Evolutionary conservation across 306 rosid species (phyloP).

Genomic region (Neltuma alba): DNA sequence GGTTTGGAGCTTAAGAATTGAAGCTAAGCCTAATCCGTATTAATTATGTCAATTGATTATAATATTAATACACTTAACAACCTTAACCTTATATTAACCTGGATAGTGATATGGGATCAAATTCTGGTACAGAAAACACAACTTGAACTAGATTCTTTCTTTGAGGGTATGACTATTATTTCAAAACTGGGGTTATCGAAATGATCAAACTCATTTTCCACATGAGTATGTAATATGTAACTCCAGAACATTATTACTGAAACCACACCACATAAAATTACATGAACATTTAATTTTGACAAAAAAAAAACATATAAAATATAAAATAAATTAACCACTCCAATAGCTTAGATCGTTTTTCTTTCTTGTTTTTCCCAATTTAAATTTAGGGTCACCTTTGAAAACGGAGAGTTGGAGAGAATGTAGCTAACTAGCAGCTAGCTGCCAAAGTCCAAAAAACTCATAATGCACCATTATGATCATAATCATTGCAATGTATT

Average conservation of each 20-base stretch:
- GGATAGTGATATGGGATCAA: slow-evolving; percentile 42
- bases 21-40: neutral
- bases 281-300: neutral
- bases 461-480: slow-evolving; percentile 12
- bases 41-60: slow-evolving; percentile 23
- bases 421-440: no score
- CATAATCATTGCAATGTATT: slow-evolving; percentile 18
- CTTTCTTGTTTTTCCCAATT: neutral
- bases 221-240: neutral
- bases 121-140: slow-evolving; percentile 41
- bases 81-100: neutral
- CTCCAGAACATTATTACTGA: neutral
- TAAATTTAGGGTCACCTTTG: neutral
- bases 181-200: slow-evolving; percentile 38
- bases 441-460: slow-evolving; percentile 8
- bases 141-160: slow-evolving; percentile 30
- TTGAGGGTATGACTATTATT: slow-evolving; percentile 25
- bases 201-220: neutral
- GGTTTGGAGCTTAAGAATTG: neutral
- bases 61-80: neutral
- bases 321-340: neutral
- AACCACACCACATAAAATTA: neutral
- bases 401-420: neutral
- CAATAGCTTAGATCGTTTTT: neutral
- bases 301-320: no score